Conservation (phyloP, 2,329 filamentous ascomycete genomes). For the Orbilia quercus region DNA sequence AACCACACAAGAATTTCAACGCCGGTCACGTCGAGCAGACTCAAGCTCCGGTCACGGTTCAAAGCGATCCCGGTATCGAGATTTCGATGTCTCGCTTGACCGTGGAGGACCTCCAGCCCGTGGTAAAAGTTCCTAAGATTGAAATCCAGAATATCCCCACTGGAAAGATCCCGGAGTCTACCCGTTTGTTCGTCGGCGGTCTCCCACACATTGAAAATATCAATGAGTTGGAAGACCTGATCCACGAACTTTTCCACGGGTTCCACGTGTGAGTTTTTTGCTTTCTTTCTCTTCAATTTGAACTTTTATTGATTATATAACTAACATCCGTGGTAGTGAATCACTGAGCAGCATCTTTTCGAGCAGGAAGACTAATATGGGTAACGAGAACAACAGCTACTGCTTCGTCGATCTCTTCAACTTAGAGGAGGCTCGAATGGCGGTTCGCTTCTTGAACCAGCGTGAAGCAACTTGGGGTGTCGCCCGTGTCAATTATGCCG, state of each 20-base stretch:
- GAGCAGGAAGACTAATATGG: constrained; percentile 2
- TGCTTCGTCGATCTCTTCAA: constrained; percentile 43
- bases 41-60: not conserved
- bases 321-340: constrained; percentile 15
- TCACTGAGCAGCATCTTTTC: constrained; percentile 28
- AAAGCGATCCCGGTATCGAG: constrained; percentile 4
- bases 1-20: not conserved
- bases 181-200: constrained; percentile 41
- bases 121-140: not conserved
- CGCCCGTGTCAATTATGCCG: constrained; percentile 36
- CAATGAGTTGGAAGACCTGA: constrained; percentile 41
- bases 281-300: not conserved
- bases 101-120: not conserved
- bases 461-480: constrained; percentile 43
- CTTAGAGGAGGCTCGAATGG: constrained; percentile 27
- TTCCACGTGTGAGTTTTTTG: constrained; percentile 36
- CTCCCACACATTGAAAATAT: constrained; percentile 40
- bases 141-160: not conserved
- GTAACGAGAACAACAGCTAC: constrained; percentile 16
- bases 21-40: not conserved
- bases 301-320: too few species aligned
- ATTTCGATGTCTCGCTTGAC: not conserved
- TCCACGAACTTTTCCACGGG: constrained; percentile 39
- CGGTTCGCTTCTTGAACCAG: constrained; percentile 40
- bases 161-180: constrained; percentile 6